Evolutionary conservation across 2,329 filamentous ascomycete species (phyloP), one percentile per base, ranked within the genome.

Genomic region (Fusarium nelsonii): DNA sequence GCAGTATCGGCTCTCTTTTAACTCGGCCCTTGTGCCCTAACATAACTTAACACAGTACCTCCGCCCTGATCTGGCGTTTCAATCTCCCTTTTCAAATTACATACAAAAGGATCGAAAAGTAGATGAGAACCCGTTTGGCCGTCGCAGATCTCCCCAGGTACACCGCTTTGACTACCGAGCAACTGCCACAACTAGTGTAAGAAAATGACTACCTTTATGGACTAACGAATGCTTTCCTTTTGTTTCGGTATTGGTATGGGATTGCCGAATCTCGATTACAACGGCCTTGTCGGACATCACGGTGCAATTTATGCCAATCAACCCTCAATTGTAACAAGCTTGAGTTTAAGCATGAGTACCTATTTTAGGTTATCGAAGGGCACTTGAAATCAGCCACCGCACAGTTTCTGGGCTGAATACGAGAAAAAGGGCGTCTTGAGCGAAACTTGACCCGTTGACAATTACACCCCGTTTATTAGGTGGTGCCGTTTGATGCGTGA

Each of bases 111-210:
- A 70, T 70, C 50, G 53, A 15, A 53, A 39, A n/a, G 15, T 30
- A 30, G 37, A 36, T 18, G 23, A 63, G 58, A 70, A 70, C 66
- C 63, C 8, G 36, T 70, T 49, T 67, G 63, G 56, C 18, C 28
- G 41, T 40, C 15, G 26, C 37, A 54, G 36, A 14, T 41, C 53
- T 37, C 28, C 28, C 16, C 12, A 20, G 23, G 41, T n/a, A 67
- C 28, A 54, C 63, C 63, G 58, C 45, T 48, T 18, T 18, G 18
- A 32, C 58, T 55, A 30, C 45, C 18, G 36, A 8, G 8, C 26
- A 68, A 68, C 32, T 64, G 33, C 58, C 63, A 32, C 33, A 11
- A 12, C 3, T 9, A 11, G 8, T 4, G 12, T 28, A 34, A 18
- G 18, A 16, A 44, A 23, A 37, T 11, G 5, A 6, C 14, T 41